These are phyloP conservation scores for Nitzschia palea DNA, from an alignment of 108 stramenopile species.

Conservation along the genomic window DNA sequence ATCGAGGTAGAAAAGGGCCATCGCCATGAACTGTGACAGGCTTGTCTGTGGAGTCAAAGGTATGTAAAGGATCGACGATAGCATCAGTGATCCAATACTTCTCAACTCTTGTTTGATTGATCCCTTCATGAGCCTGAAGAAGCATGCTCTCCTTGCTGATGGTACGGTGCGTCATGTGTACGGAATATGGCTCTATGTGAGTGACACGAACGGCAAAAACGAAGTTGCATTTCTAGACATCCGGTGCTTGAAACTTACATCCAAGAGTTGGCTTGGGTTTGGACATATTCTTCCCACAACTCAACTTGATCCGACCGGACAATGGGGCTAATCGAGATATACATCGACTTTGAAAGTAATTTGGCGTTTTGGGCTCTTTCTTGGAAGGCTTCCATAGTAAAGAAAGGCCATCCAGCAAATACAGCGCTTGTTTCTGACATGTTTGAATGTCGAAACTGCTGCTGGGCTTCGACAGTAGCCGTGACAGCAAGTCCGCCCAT, in stretches of 20 bases:
- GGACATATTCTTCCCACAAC: slow-evolving; percentile 3
- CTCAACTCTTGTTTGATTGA: neutral
- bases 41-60: neutral
- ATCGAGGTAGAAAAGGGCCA: neutral
- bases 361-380: slow-evolving; percentile 1
- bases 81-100: neutral
- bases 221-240: too few species aligned
- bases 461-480: neutral
- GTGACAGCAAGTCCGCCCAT: neutral
- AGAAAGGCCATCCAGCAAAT: slow-evolving; percentile 4
- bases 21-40: neutral
- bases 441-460: neutral
- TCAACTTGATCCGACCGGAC: neutral
- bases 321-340: neutral
- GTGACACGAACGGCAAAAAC: too few species aligned
- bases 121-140: too few species aligned
- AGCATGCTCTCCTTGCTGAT: too few species aligned
- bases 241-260: slow-evolving; percentile 14
- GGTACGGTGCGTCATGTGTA: too few species aligned
- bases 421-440: too few species aligned
- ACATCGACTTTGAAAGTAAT: neutral
- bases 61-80: slow-evolving; percentile 2
- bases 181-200: too few species aligned
- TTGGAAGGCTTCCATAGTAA: slow-evolving; percentile 3
- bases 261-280: neutral